Evolutionary conservation across 495 filamentous ascomycete genomes (phyloP), one percentile per base, ranked within the genome.

Genomic region (Aspergillus indologenus): DNA sequence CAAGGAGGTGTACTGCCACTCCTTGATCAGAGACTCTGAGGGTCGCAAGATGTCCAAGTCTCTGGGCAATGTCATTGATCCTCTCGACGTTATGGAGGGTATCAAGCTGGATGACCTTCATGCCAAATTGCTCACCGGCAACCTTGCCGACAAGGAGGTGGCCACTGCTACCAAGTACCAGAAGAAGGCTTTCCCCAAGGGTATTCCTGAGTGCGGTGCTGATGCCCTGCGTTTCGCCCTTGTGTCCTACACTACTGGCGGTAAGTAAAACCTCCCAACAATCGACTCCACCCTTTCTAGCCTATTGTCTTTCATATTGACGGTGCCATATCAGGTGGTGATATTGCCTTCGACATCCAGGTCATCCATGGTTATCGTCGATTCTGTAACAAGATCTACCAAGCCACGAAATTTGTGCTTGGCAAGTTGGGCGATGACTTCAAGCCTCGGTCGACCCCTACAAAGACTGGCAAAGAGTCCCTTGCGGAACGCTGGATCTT

Each of bases 341-440:
- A 95, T 67, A 93, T 95, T 69, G 84, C 83, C 61, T 90, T 94
- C 66, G 90, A 92, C 64, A 84, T 92, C 63, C 85, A 90, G 74
- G 88, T 92, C 56, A 91, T 96, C 65, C 82, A 90, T 63, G 88
- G 82, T 42, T 93, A 94, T 76, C 82, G 91, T 51, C 84, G 88
- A 56, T 95, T 96, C 83, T 79, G 90, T 72, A 96, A 96, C 79
- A 95, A 96, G 80, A 89, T 96, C 62, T 95, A 91, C 77, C 89
- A 93, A 73, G 90, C 91, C 29, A 91, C 86, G 54, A 95, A 94
- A 77, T 96, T 85, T 66, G 89, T 91, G 9, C 79, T 94, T 58
- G 88, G 90, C 57, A 87, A 89, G 63, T 71, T 96, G 20, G 85
- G 83, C 7, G 79, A 85, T 15, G 86, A 86, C 68, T 94, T 90